Evolutionary conservation across 352 stramenopile species (phyloP).

Genomic region (Globisporangium nunn): DNA sequence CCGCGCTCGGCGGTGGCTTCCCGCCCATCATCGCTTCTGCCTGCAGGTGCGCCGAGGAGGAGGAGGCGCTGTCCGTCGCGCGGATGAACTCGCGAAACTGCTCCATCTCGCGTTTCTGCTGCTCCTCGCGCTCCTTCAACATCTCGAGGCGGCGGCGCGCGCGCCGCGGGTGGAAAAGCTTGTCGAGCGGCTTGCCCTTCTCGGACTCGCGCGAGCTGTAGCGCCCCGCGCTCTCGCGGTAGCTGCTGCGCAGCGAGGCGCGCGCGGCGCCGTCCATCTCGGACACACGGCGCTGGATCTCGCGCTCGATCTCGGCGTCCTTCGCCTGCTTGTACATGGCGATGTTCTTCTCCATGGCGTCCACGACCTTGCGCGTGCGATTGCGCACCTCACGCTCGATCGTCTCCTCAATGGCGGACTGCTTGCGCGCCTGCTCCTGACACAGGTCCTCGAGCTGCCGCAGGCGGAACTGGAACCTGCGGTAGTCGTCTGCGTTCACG

Average conservation of each 20-base stretch:
- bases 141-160: constrained; percentile 53
- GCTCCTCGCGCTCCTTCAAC: constrained; percentile 61
- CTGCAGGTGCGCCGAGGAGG: constrained; percentile 10
- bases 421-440: constrained; percentile 59
- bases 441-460: constrained; percentile 71
- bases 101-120: constrained; percentile 79
- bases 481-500: constrained; percentile 67
- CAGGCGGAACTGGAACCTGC: constrained; percentile 80
- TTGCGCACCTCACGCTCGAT: constrained; percentile 69
- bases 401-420: constrained; percentile 64
- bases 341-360: constrained; percentile 81
- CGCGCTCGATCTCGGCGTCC: constrained; percentile 69
- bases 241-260: constrained; percentile 13
- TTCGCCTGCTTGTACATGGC: constrained; percentile 83
- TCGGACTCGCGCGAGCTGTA: constrained; percentile 25
- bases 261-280: constrained; percentile 27
- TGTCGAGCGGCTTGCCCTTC: constrained; percentile 59
- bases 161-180: constrained; percentile 69
- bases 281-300: constrained; percentile 67
- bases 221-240: constrained; percentile 29
- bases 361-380: constrained; percentile 57
- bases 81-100: constrained; percentile 84
- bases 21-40: constrained; percentile 5
- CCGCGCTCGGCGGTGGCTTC: neutral
- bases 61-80: constrained; percentile 31